Base-by-base conservation (phyloP, 352 stramenopile species). In the Pythium aphanidermatum region DNA sequence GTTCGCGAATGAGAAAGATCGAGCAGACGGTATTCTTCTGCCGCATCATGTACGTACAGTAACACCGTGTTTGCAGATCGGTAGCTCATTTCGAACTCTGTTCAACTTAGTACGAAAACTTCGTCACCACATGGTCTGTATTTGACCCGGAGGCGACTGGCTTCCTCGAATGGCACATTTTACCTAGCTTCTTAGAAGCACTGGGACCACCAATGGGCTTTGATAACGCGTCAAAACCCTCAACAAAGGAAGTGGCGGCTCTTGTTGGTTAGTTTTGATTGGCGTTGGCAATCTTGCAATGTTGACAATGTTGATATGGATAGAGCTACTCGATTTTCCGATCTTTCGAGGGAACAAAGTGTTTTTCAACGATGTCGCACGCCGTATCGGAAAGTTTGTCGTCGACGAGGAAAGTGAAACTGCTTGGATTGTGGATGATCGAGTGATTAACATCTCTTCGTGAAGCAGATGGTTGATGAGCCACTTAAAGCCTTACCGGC, bases 121-220 rank as follows among this genome's bases (percentile, higher is more conserved):
- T 96, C 63, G 59, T 77, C 3, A 52, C 41, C 4, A 73, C 64
- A 4, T 97, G 88, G 88, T 60, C 64, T 1, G 30, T 63, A 30
- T 92, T 87, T 54, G 88, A 97, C 43, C 82, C 83, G 3, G 67
- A 92, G 28, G 87, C 83, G 26, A 93, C 81, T 6, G 80, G 75
- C 3, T 91, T 86, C 33, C 74, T 96, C 5, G 64, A 83, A 13
- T 86, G 78, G 57, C 63, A 88, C 31, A 19, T 78, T 11, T 38
- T 95, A 0, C 58, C 76, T 21, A 55, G 48, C 9, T 86, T 95
- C 40, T 51, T 96, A 20, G 43, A 68, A 10, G 62, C 66, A 12
- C 57, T 95, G 12, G 55, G 74, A 3, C 65, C 66, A 45, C 82
- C 84, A 2, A 73, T 95, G 63, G 83, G 81, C 12, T 73, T 93